Evolutionary conservation across 1,139 yeast species (phyloP), one percentile per base, ranked within the genome.

Genomic region (Pichia sp.): DNA sequence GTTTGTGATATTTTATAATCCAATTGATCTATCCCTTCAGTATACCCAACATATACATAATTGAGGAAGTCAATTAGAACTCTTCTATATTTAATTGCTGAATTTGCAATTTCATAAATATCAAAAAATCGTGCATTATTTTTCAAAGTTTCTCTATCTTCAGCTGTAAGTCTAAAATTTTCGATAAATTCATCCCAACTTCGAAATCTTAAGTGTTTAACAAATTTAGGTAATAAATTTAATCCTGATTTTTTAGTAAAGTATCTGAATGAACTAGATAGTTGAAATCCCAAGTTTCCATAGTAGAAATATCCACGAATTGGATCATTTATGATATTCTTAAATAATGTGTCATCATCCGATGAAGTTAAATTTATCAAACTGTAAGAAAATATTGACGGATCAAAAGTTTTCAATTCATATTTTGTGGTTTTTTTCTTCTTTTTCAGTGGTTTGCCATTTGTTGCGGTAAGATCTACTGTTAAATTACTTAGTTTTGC

Each of bases 241-340:
- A 49, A 22, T 10, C 44, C 48, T 4, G 47, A 41, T 14, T 44
- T 22, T 22, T 30, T 29, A 5, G 30, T 38, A 7, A 51, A 27
- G 13, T 30, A 33, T 42, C 36, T 14, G 13, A 51, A 30, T 8
- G 49, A 19, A 13, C 11, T 22, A 2, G 44, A 47, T 19, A 52
- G 19, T 28, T 47, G 44, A 18, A 45, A 46, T 22, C 55, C 50
- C 22, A 52, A 22, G 27, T 47, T 28, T 29, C 43, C 36, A 31
- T 50, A 52, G 30, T 50, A 53, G 28, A 53, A 53, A 18, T 44
- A 51, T 19, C 49, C 53, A n/a, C 38, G 42, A 6, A 50, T n/a
- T 22, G 52, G 56, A 39, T 53, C 38, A 16, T 45, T 33, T 9
- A 46, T 29, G 1, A 53, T 43, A 30, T 43, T 30, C n/a, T n/a